These are phyloP conservation scores for Xylaria sp. DNA, from an alignment of 2,329 filamentous ascomycete species.

Conservation along the genomic window DNA sequence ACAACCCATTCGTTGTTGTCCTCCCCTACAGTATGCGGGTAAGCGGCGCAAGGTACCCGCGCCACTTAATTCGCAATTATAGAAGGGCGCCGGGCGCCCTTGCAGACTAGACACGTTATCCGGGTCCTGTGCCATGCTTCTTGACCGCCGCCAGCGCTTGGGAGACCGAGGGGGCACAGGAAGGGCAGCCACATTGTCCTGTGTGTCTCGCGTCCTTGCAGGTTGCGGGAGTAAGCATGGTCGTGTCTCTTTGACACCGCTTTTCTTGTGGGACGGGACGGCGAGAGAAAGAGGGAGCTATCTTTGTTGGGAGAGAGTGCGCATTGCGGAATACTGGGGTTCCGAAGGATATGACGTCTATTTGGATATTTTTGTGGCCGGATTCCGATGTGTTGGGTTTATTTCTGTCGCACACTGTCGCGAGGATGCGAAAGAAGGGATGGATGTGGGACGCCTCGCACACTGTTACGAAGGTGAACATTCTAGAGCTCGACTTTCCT, in stretches of 20 bases:
- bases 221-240: slow-evolving; percentile 17
- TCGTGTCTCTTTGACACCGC: background rate
- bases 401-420: background rate
- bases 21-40: background rate
- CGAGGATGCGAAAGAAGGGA: background rate
- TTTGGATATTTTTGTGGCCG: background rate
- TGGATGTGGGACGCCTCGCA: background rate
- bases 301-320: background rate
- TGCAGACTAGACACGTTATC: background rate
- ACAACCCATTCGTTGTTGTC: background rate
- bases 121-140: slow-evolving; percentile 7
- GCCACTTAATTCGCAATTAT: slow-evolving; percentile 7
- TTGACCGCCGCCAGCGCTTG: background rate
- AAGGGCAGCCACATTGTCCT: background rate
- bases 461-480: background rate
- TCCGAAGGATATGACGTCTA: background rate
- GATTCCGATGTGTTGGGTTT: background rate
- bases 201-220: slow-evolving; percentile 32
- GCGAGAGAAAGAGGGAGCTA: too few species aligned
- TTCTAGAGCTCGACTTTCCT: too few species aligned
- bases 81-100: background rate
- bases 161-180: too few species aligned
- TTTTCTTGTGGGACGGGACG: background rate
- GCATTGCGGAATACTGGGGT: background rate
- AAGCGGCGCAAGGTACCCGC: slow-evolving; percentile 3